Conservation (phyloP, 2,329 filamentous ascomycete genomes). For the Fonsecaea nubica region DNA sequence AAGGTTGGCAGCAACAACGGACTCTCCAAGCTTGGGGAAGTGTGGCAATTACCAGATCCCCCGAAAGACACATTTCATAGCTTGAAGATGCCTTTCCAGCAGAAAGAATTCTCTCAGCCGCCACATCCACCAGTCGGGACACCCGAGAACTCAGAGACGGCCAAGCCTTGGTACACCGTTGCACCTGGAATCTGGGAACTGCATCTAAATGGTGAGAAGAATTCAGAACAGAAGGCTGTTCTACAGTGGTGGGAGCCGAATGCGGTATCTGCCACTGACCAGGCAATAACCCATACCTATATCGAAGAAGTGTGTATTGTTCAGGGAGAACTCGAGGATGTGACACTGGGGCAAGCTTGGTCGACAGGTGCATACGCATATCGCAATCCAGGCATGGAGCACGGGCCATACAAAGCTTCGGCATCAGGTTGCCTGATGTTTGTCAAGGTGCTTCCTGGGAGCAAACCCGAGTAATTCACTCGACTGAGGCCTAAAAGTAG, state of each 20-base stretch:
- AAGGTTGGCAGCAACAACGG: background rate
- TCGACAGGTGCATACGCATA: conserved; percentile 50
- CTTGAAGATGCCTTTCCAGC: conserved; percentile 40
- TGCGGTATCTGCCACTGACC: conserved; percentile 39
- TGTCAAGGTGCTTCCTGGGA: conserved; percentile 4
- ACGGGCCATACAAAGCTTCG: conserved; percentile 48
- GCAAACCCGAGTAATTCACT: too few relatives aligned
- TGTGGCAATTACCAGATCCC: too few relatives aligned
- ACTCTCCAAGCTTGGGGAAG: background rate
- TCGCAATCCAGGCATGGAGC: conserved; percentile 50
- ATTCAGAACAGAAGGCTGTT: conserved; percentile 42
- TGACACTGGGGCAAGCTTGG: conserved; percentile 44
- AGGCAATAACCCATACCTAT: conserved; percentile 47
- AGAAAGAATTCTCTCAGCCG: conserved; percentile 41
- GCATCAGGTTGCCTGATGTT: conserved; percentile 49
- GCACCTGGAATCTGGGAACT: conserved; percentile 48
- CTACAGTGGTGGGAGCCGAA: conserved; percentile 50
- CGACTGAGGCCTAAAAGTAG: too few relatives aligned
- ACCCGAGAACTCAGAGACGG: conserved; percentile 19
- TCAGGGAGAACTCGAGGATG: conserved; percentile 48
- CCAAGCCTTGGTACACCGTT: conserved; percentile 31
- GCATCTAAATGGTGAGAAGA: conserved; percentile 45
- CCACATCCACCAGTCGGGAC: conserved; percentile 37
- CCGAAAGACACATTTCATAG: background rate
- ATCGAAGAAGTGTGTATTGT: conserved; percentile 50